phyloP scores from a whole-genome alignment of 2,329 filamentous ascomycete genomes.

The Cladosporium austrohemisphaericum region DNA sequence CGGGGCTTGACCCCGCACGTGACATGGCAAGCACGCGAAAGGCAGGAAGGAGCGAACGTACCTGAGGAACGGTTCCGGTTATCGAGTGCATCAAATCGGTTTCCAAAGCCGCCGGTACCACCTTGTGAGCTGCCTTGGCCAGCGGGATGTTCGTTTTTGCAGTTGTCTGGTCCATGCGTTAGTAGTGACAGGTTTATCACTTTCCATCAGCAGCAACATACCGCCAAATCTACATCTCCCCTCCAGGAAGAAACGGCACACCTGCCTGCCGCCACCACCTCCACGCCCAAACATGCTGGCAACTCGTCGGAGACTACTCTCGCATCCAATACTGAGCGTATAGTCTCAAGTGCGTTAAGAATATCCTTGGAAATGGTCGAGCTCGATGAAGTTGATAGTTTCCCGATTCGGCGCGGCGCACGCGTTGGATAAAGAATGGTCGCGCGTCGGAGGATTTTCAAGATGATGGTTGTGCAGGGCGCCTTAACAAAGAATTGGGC shows the following conservation, averaged over 20 bases:
- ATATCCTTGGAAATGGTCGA: neutral
- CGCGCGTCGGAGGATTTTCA: neutral
- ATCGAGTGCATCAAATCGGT: conserved; percentile 56
- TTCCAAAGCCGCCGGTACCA: conserved; percentile 35
- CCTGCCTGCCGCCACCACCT: conserved; percentile 18
- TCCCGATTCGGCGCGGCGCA: conserved; percentile 7
- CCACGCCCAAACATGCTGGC: conserved; percentile 12
- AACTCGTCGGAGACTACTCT: neutral
- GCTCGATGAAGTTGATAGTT: neutral
- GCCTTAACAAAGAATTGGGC: neutral
- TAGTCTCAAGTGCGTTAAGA: neutral
- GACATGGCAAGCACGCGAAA: neutral
- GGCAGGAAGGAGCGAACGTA: conserved; percentile 14
- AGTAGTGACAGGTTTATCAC: no score
- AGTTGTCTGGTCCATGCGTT: conserved; percentile 46
- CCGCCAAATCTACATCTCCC: conserved; percentile 64
- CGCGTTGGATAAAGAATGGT: neutral
- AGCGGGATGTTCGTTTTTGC: conserved; percentile 59
- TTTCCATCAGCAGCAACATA: conserved; percentile 35
- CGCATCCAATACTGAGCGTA: neutral
- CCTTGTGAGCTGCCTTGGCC: conserved; percentile 25
- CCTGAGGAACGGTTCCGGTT: conserved; percentile 27
- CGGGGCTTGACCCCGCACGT: no score
- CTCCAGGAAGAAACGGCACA: conserved; percentile 64
- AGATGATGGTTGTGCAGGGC: neutral